Evolutionary conservation across 2,329 filamentous ascomycete genomes (phyloP).

Genomic region (Rachicladosporium sp.): DNA sequence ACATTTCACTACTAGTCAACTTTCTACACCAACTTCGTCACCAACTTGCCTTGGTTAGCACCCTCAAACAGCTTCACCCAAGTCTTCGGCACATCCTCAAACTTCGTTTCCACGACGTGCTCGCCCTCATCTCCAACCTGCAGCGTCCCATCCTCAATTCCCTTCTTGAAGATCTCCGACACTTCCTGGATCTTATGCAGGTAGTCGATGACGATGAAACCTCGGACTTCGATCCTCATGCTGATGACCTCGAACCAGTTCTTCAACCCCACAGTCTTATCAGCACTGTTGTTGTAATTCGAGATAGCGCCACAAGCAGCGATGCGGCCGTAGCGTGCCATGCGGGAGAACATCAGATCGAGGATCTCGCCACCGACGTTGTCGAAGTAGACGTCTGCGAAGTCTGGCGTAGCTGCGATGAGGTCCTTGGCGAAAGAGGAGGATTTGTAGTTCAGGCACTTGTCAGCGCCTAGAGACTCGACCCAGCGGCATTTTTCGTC

Average conservation of each 20-base stretch:
- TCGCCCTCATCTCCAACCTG: constrained; percentile 31
- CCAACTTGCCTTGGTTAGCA: constrained; percentile 35
- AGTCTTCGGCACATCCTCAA: constrained; percentile 38
- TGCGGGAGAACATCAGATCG: constrained; percentile 51
- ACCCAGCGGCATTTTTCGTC: constrained; percentile 43
- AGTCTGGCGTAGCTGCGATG: constrained; percentile 32
- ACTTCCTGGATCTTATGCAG: constrained; percentile 14
- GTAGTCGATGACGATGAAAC: constrained; percentile 25
- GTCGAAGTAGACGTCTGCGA: constrained; percentile 58
- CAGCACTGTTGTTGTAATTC: constrained; percentile 50
- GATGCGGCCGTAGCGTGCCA: constrained; percentile 51
- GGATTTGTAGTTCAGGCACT: constrained; percentile 44
- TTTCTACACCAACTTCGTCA: constrained; percentile 20
- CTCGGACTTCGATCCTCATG: constrained; percentile 22
- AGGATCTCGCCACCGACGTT: constrained; percentile 63
- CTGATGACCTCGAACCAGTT: constrained; percentile 26
- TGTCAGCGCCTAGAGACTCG: constrained; percentile 39
- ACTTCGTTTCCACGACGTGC: constrained; percentile 34
- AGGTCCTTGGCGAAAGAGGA: constrained; percentile 36
- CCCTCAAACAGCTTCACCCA: constrained; percentile 39
- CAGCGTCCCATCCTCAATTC: constrained; percentile 34
- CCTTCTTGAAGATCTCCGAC: constrained; percentile 16
- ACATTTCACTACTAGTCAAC: neutral
- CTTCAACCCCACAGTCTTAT: constrained; percentile 22
- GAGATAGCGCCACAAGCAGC: constrained; percentile 59